These are phyloP conservation scores for Thraustotheca clavata DNA, from an alignment of 352 stramenopile species.

Conservation along the genomic window DNA sequence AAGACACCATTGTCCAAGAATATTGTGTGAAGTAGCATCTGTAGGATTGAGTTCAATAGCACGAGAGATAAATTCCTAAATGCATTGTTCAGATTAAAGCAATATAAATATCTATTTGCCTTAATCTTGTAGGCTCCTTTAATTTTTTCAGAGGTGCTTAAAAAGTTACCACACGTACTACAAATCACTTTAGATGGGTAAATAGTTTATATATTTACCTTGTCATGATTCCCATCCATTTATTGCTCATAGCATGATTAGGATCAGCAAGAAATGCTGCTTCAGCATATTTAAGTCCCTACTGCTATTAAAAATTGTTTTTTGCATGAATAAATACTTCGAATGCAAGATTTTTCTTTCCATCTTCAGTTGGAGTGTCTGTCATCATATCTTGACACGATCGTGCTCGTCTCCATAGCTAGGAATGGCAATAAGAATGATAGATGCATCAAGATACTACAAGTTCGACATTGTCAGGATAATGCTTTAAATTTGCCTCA, in stretches of 20 bases:
- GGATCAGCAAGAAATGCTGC: constrained; percentile 39
- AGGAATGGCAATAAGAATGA: neutral
- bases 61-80: constrained; percentile 48
- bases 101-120: constrained; percentile 18
- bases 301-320: neutral
- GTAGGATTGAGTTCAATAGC: constrained; percentile 61
- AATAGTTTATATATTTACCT: constrained; percentile 24
- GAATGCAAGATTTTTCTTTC: constrained; percentile 47
- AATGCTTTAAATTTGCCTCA: constrained; percentile 29
- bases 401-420: constrained; percentile 58
- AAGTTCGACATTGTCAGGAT: constrained; percentile 39
- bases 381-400: constrained; percentile 53
- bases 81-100: neutral
- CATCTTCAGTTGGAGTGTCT: constrained; percentile 29
- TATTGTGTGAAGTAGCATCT: constrained; percentile 54
- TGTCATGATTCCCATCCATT: constrained; percentile 71
- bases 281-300: constrained; percentile 38
- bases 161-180: constrained; percentile 50
- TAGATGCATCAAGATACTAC: constrained; percentile 22
- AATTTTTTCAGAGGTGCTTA: constrained; percentile 61
- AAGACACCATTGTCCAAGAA: constrained; percentile 66
- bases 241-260: constrained; percentile 47
- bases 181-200: neutral
- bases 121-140: constrained; percentile 57
- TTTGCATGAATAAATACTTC: constrained; percentile 24